Percentiles rank a stretch among this genome's conserved stretches.
Evolutionary conservation across 2,329 filamentous ascomycete genomes (phyloP).

Genomic region (Penicillium corylophilum): DNA sequence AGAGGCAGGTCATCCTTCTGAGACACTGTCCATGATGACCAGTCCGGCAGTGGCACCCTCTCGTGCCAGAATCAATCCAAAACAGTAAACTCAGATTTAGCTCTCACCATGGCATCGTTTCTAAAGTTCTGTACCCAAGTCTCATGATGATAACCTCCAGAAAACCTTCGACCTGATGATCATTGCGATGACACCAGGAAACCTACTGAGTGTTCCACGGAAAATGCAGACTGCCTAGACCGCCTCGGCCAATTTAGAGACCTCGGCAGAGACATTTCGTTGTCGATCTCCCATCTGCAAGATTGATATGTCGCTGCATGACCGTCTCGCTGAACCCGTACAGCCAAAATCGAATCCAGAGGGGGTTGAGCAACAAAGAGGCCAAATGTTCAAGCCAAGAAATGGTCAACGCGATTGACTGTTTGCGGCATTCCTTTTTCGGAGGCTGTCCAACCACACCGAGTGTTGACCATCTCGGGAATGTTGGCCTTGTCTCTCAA

Average conservation of each 20-base stretch:
- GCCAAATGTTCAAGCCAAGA: background rate
- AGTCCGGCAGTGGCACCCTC: background rate
- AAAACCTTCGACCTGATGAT: background rate
- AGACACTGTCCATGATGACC: background rate
- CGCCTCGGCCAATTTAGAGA: background rate
- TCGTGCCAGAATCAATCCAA: background rate
- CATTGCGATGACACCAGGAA: background rate
- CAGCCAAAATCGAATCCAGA: background rate
- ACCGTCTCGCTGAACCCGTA: background rate
- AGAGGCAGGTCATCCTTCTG: background rate
- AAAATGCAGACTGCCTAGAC: background rate
- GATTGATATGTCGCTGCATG: background rate
- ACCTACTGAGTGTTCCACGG: no score
- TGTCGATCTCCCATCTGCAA: background rate
- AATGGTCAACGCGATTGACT: constrained; percentile 1
- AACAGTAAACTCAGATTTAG: background rate
- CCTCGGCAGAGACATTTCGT: background rate
- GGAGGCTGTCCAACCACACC: background rate
- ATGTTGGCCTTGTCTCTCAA: constrained; percentile 8
- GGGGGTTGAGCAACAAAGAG: background rate
- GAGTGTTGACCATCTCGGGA: background rate
- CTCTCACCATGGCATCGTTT: background rate
- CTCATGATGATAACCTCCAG: background rate
- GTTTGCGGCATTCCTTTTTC: constrained; percentile 4
- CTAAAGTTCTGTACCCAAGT: background rate